A percentile compares a stretch with the other conserved stretches of the same genome.
Evolutionary conservation across 495 filamentous ascomycete genomes (phyloP).

Genomic region (Podospora didyma): DNA sequence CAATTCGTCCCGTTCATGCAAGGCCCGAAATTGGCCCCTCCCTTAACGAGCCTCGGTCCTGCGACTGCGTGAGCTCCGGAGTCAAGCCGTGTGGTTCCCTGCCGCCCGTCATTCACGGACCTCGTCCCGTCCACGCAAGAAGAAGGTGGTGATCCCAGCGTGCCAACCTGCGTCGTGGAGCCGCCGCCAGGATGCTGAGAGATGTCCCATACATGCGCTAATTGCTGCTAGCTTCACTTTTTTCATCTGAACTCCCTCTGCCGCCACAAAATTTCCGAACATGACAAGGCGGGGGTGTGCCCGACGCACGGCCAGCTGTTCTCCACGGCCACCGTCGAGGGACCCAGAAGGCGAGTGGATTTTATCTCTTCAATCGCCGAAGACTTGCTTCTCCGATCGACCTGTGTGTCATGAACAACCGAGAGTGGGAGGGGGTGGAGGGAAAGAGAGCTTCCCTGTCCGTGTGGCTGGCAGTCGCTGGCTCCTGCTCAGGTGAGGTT

Average conservation of each 20-base stretch:
- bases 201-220: conserved; percentile 6
- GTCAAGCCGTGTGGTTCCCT: background rate
- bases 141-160: background rate
- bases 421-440: background rate
- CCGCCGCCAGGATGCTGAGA: conserved; percentile 8
- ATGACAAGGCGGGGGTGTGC: conserved; percentile 1
- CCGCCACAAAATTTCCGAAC: conserved; percentile 18
- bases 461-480: background rate
- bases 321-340: too few species aligned
- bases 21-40: background rate
- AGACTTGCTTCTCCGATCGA: too few species aligned
- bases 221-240: conserved; percentile 1
- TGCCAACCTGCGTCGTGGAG: conserved; percentile 2
- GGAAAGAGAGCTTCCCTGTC: background rate
- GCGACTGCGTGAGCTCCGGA: background rate
- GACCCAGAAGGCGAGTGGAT: background rate
- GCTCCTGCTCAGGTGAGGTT: background rate
- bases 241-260: conserved; percentile 19
- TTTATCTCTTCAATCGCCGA: background rate
- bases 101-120: background rate
- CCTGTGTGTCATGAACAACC: background rate
- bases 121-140: background rate
- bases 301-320: too few species aligned
- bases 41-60: background rate
- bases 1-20: conserved; percentile 5